phyloP scores from a whole-genome alignment of 805 yeast genomes.

The Kazachstania martiniae region DNA sequence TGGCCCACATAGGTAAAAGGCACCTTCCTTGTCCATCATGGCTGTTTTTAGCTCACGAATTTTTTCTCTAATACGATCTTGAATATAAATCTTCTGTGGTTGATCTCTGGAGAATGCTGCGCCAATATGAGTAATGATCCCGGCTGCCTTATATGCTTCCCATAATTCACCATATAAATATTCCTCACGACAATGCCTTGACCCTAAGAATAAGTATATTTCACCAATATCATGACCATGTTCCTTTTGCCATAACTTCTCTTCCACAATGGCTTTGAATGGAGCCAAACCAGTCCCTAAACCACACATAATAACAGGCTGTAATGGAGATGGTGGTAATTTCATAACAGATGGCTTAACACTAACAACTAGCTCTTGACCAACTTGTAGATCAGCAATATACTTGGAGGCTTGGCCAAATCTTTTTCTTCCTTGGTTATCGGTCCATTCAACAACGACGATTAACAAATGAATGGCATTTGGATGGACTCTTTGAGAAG shows the following conservation, averaged over 20 bases:
- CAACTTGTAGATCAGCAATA: slow-evolving; percentile 66
- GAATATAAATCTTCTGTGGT: slow-evolving; percentile 87
- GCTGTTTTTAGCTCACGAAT: slow-evolving; percentile 67
- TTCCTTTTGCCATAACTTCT: slow-evolving; percentile 82
- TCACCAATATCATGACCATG: slow-evolving; percentile 88
- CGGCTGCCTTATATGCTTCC: slow-evolving; percentile 93
- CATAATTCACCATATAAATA: slow-evolving; percentile 92
- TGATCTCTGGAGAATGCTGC: slow-evolving; percentile 98
- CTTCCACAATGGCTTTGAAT: slow-evolving; percentile 94
- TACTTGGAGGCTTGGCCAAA: slow-evolving; percentile 92
- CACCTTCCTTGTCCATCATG: slow-evolving; percentile 66
- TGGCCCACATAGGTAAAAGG: slow-evolving; percentile 95
- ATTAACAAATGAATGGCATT: slow-evolving; percentile 83
- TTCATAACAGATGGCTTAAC: slow-evolving; percentile 97
- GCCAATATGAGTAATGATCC: slow-evolving; percentile 85
- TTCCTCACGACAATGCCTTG: slow-evolving; percentile 92
- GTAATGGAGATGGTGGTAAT: slow-evolving; percentile 74
- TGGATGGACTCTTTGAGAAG: slow-evolving; percentile 87
- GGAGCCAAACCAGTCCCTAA: slow-evolving; percentile 97
- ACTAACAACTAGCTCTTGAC: slow-evolving; percentile 81
- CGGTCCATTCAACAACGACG: slow-evolving; percentile 95
- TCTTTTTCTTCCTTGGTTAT: slow-evolving; percentile 72
- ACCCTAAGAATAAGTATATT: slow-evolving; percentile 77
- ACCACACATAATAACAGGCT: slow-evolving; percentile 94
- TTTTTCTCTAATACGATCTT: slow-evolving; percentile 79